Evolutionary conservation across 2,329 filamentous ascomycete species (phyloP).

Genomic region (Aspergillus tanneri): DNA sequence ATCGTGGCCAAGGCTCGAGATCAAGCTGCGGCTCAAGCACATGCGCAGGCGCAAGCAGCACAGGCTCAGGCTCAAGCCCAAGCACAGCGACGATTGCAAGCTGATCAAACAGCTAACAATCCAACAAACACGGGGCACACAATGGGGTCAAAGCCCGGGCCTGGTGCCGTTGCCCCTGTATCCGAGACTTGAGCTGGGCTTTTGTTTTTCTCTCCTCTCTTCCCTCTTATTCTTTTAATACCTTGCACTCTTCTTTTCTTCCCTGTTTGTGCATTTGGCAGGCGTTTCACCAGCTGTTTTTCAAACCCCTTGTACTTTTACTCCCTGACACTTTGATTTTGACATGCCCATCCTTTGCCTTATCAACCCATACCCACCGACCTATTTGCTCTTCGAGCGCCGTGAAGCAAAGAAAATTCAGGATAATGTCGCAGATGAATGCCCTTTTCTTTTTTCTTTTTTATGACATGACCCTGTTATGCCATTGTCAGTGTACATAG

Average conservation of each 20-base stretch:
- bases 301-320: slow-evolving; percentile 28
- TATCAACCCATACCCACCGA: slow-evolving; percentile 10
- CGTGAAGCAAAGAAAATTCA: slow-evolving; percentile 19
- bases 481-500: slow-evolving; percentile 42
- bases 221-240: slow-evolving; percentile 17
- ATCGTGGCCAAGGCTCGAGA: slow-evolving; percentile 47
- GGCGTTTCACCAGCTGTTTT: slow-evolving; percentile 40
- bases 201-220: slow-evolving; percentile 20
- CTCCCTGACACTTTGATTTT: slow-evolving; percentile 18
- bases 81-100: slow-evolving; percentile 38
- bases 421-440: slow-evolving; percentile 23
- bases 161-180: slow-evolving; percentile 28
- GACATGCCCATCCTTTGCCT: slow-evolving; percentile 5
- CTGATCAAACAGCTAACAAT: slow-evolving; percentile 33
- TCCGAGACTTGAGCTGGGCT: slow-evolving; percentile 32
- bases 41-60: slow-evolving; percentile 43
- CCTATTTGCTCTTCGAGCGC: slow-evolving; percentile 11
- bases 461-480: slow-evolving; percentile 28
- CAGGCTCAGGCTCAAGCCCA: slow-evolving; percentile 43
- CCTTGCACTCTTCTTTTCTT: not conserved
- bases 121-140: slow-evolving; percentile 23
- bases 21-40: slow-evolving; percentile 44
- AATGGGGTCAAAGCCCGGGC: slow-evolving; percentile 32
- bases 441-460: slow-evolving; percentile 15
- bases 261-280: slow-evolving; percentile 33